A percentile compares a stretch with the other conserved stretches of the same genome.
Evolutionary conservation across 805 yeast genomes (phyloP).

Genomic region (Kurtzmaniella cleridarum): DNA sequence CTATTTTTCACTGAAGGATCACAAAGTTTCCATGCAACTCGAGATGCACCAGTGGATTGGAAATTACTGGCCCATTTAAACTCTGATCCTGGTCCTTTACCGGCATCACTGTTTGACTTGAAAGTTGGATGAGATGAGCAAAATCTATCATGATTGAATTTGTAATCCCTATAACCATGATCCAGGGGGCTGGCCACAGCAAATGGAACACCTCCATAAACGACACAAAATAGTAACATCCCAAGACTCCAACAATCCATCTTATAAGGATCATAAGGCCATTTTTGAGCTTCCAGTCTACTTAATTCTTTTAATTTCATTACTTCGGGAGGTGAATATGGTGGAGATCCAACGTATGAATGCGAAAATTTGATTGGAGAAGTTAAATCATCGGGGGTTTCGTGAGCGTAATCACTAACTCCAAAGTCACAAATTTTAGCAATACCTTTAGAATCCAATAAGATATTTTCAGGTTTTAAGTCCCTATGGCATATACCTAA

Average conservation of each 20-base stretch:
- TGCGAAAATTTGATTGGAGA: conserved; percentile 36
- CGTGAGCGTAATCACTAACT: conserved; percentile 62
- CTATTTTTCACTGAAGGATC: conserved; percentile 57
- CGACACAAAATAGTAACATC: conserved; percentile 55
- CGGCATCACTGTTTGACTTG: conserved; percentile 37
- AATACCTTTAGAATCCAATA: conserved; percentile 54
- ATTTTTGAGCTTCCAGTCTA: conserved; percentile 24
- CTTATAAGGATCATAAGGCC: conserved; percentile 57
- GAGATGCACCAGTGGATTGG: conserved; percentile 53
- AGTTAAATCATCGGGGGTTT: conserved; percentile 42
- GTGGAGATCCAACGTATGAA: conserved; percentile 71
- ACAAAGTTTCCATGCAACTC: conserved; percentile 69
- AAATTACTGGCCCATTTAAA: conserved; percentile 63
- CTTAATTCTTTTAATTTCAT: conserved; percentile 41
- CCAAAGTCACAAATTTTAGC: conserved; percentile 75
- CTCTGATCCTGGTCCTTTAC: conserved; percentile 65
- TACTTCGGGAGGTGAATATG: conserved; percentile 77
- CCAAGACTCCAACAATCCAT: conserved; percentile 77
- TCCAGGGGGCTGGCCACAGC: conserved; percentile 44
- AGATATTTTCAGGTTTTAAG: conserved; percentile 68
- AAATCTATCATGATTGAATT: conserved; percentile 40
- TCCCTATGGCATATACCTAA: conserved; percentile 68
- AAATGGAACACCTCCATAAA: conserved; percentile 59
- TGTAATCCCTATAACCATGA: conserved; percentile 51
- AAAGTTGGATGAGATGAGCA: conserved; percentile 42